phyloP scores from a whole-genome alignment of 2,329 filamentous ascomycete genomes.

The Shiraia sp. region DNA sequence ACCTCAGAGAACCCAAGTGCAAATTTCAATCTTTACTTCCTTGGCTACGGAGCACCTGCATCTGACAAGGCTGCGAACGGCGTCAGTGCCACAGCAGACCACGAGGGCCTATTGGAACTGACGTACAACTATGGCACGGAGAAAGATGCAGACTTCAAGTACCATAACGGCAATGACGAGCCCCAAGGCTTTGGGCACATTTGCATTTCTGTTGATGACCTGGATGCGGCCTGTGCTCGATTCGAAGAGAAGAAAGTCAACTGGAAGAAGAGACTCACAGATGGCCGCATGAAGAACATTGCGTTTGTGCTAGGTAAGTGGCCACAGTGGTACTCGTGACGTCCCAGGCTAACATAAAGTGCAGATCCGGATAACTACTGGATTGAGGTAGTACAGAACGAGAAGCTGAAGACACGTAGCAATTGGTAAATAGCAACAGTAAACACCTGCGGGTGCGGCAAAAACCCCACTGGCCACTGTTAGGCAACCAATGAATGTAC shows the following conservation, averaged over 20 bases:
- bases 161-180: slow-evolving; percentile 89
- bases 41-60: slow-evolving; percentile 67
- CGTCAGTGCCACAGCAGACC: slow-evolving; percentile 63
- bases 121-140: slow-evolving; percentile 86
- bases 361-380: slow-evolving; percentile 77
- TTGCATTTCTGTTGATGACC: slow-evolving; percentile 81
- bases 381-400: slow-evolving; percentile 79
- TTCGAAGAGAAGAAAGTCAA: slow-evolving; percentile 80
- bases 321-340: neutral
- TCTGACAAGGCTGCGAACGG: slow-evolving; percentile 59
- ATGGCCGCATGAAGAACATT: slow-evolving; percentile 89
- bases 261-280: slow-evolving; percentile 95
- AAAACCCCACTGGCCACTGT: slow-evolving; percentile 13
- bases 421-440: slow-evolving; percentile 39
- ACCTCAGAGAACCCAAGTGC: slow-evolving; percentile 70
- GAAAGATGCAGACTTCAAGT: slow-evolving; percentile 79
- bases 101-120: slow-evolving; percentile 85
- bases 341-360: slow-evolving; percentile 12
- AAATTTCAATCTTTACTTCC: slow-evolving; percentile 89
- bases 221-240: slow-evolving; percentile 83
- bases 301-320: slow-evolving; percentile 75
- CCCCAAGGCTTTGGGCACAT: slow-evolving; percentile 96
- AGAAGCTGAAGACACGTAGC: slow-evolving; percentile 58
- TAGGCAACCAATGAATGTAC: slow-evolving; percentile 17
- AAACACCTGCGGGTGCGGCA: slow-evolving; percentile 11